Base-by-base conservation (phyloP, 441 rosid species). In the Flueggea neowawraea region DNA sequence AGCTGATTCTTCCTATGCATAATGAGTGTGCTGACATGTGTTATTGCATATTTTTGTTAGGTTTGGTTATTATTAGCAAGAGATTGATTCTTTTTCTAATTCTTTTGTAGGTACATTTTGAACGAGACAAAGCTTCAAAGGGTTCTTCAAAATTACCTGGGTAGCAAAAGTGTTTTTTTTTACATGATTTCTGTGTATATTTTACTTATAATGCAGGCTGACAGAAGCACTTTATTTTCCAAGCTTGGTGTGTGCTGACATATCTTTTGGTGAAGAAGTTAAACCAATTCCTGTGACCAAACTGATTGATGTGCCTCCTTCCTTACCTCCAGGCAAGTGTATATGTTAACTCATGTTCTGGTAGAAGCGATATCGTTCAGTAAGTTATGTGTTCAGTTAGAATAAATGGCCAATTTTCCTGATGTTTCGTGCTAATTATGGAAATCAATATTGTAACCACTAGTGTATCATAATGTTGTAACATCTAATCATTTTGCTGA, bases 201-300 rank as follows among this genome's bases (percentile, higher is more conserved):
- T 36, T 5, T 36, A 3, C 9, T 36, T 36, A 36, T 36, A 36
- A 36, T 36, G 41, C 41, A 3, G 9, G 9, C 41, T 36, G 41
- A 36, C 9, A 22, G 28, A 36, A 36, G 41, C 41, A 8, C 41
- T 36, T 36, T 36, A 36, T 36, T 36, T 36, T 36, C 41, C 41
- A 36, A 90, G 97, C 65, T 76, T 90, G 93, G 90, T 78, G 55
- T 86, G 90, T 10, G 81, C 82, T 69, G 97, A 90, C 78, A 80
- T 90, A 54, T 67, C 77, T 55, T 80, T 71, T 10, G 95, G 93
- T 53, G 77, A 64, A 66, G 97, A 88, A 72, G 59, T 73, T 60
- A 64, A 75, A 56, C 83, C 80, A n/a, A 82, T 88, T 66, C 93
- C 95, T 54, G 97, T 95, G 59, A 90, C 95, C 54, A 90, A 90